phyloP scores from a whole-genome alignment of 139 green algal species.

The Bryopsis sp. region DNA sequence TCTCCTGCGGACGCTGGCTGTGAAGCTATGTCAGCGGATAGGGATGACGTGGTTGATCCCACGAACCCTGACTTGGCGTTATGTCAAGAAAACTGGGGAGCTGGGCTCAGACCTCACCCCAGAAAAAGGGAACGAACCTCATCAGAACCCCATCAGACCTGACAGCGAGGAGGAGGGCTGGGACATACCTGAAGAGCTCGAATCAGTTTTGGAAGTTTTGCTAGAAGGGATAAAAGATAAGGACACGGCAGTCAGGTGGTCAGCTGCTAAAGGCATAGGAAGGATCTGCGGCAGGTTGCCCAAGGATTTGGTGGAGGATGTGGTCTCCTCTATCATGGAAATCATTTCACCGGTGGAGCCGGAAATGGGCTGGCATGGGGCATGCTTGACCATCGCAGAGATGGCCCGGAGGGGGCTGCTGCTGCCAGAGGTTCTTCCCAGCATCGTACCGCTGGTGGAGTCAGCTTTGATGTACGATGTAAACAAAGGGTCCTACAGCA shows the following conservation, averaged over 20 bases:
- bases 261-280: conserved; percentile 84
- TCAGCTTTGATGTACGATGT: conserved; percentile 86
- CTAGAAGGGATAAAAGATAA: conserved; percentile 66
- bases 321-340: conserved; percentile 61
- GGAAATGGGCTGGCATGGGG: conserved; percentile 89
- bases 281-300: conserved; percentile 76
- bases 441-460: conserved; percentile 36
- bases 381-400: conserved; percentile 91
- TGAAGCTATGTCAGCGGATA: conserved; percentile 77
- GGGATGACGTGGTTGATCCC: conserved; percentile 68
- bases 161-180: conserved; percentile 40
- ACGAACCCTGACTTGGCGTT: conserved; percentile 64
- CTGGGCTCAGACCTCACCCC: conserved; percentile 25
- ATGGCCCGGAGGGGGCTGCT: conserved; percentile 83
- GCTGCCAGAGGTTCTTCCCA: conserved; percentile 52
- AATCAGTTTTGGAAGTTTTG: conserved; percentile 49
- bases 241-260: conserved; percentile 93
- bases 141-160: background rate
- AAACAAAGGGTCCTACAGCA: conserved; percentile 68
- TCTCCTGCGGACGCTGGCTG: conserved; percentile 58
- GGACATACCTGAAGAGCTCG: conserved; percentile 55
- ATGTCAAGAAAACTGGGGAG: conserved; percentile 33
- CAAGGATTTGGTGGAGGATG: conserved; percentile 70
- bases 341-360: conserved; percentile 41
- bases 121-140: background rate